Base-by-base conservation (phyloP, 805 yeast genomes). In the Metschnikowia continentalis region DNA sequence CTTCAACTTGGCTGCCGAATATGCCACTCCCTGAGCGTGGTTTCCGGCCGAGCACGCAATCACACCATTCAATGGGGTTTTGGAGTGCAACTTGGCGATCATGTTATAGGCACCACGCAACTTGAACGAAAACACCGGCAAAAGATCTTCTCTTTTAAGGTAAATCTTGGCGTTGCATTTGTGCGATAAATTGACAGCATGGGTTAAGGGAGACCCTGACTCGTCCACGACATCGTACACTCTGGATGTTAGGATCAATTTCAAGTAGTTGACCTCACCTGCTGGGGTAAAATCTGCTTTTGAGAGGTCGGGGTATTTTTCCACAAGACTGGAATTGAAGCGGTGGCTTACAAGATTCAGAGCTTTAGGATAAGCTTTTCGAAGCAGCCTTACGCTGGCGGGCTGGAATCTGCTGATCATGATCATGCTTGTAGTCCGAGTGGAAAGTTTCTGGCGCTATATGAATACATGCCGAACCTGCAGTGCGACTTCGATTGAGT, bases 21-120 rank as follows among this genome's bases (percentile, higher is more conserved):
- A 92, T 0, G 99, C 99, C 13, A 94, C 98, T 58, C 99, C 99
- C 67, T 94, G 99, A 1, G 99, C 99, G 62, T 94, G 99, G 69
- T 94, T 94, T 35, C 99, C 99, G 3, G 99, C 99, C 32, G 97
- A 90, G 63, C 98, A 94, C 0, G 98, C 97, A 65, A 95, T 87
- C 49, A 94, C 97, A 60, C 99, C 99, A 45, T 79, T 76, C 66
- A 89, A 61, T 56, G 84, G 78, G 59, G 84, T 74, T 42, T 78
- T 81, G 19, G 71, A 65, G 48, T 83, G 82, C 46, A 94, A 70
- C 61, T 92, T 88, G 35, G 98, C 95, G 61, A 94, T 87, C 96
- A 90, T 90, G 68, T 94, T 94, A 71, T 91, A 90, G 15, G 99
- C 99, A 52, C 99, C 99, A 67, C 99, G 84, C 53, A 94, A 77